Evolutionary conservation across 2,329 filamentous ascomycete species (phyloP), one percentile per base, ranked within the genome.

Genomic region (Fusarium sororula): DNA sequence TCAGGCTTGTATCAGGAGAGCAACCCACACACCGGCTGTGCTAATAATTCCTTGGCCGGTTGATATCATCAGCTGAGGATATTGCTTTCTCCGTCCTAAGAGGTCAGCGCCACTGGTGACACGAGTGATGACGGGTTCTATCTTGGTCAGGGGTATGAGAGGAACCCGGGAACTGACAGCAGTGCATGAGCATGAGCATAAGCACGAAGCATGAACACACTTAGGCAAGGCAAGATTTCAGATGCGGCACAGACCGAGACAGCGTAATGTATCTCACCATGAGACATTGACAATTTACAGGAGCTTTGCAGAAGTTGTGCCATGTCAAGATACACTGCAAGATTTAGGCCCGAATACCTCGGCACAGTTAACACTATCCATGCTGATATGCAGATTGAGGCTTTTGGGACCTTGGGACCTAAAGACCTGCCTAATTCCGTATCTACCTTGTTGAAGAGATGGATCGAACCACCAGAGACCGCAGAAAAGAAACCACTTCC

Each of bases 201-300:
- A 51, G 30, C 26, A 53, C 30, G 14, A 50, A 26, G 58, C 66
- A 70, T 76, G 59, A 66, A 68, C 57, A 65, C 68, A 67, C 64
- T 26, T 41, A 50, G 55, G 55, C 39, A 44, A 54, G 55, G 64
- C 44, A 66, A 70, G 58, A 78, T 74, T 68, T 65, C 63, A 75
- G 73, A 76, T 78, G 70, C 66, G 75, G 75, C 71, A 76, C 66
- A 57, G 63, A 75, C 68, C 68, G 72, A 78, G 73, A 77, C 76
- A 76, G 58, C 58, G 56, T 54, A 70, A 61, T 61, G 50, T 56
- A 69, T 59, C 63, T 70, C 47, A 57, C 37, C 58, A 62, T 63
- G 63, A 70, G 70, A 69, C 66, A 65, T 20, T 35, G 22, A 32
- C 13, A 42, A 44, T 45, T 22, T 66, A 59, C n/a, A 58, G 66